phyloP scores from a whole-genome alignment of 1,284 basidiomycete species.

The Hypsizygus ulmarius region DNA sequence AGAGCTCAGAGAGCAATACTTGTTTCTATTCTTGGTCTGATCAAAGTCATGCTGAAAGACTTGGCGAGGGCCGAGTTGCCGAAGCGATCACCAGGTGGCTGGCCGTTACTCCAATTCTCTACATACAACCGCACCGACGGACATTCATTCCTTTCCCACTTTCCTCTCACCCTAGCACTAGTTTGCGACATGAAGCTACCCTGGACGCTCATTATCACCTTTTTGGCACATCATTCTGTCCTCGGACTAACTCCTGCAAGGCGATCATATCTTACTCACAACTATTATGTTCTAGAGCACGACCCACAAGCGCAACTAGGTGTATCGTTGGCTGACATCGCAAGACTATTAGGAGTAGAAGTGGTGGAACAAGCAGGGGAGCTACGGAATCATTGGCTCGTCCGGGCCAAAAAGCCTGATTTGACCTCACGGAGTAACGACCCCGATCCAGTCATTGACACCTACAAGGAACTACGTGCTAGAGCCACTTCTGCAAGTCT shows the following conservation, averaged over 20 bases:
- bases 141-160: neutral
- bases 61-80: no score
- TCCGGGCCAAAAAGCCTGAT: conserved; percentile 55
- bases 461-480: conserved; percentile 46
- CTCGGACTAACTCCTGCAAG: conserved; percentile 37
- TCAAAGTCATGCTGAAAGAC: no score
- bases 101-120: no score
- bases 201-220: conserved; percentile 32
- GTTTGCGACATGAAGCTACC: conserved; percentile 35
- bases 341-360: conserved; percentile 72
- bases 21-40: no score
- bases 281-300: conserved; percentile 89
- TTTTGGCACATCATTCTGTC: conserved; percentile 29
- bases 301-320: conserved; percentile 42
- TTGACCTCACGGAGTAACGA: conserved; percentile 35
- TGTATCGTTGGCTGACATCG: conserved; percentile 57
- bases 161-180: conserved; percentile 9
- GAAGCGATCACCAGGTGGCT: no score
- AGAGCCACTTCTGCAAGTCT: conserved; percentile 28
- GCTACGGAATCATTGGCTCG: conserved; percentile 81
- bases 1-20: no score
- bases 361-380: conserved; percentile 89
- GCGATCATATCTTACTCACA: conserved; percentile 73
- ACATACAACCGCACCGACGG: neutral
- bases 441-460: conserved; percentile 52